Percentiles rank a stretch among this genome's conserved stretches.
Evolutionary conservation across 2,329 filamentous ascomycete genomes (phyloP).

Genomic region (Leptographium lundbergii): DNA sequence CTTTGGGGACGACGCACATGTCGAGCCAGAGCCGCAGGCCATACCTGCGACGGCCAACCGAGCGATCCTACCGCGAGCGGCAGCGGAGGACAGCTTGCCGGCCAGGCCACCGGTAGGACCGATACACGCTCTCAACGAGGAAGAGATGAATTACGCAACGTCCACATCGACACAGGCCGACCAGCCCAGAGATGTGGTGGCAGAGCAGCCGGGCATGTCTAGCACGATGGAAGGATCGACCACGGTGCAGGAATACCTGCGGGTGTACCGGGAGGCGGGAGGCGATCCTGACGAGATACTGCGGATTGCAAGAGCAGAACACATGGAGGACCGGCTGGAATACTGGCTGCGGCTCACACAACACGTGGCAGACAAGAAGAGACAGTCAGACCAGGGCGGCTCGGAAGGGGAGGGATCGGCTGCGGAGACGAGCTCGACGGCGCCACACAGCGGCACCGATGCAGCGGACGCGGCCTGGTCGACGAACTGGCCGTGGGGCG

Average conservation of each 20-base stretch:
- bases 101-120: not conserved
- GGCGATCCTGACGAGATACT: slow-evolving; percentile 47
- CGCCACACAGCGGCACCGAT: too few relatives aligned
- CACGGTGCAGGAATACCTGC: slow-evolving; percentile 32
- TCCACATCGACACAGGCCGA: too few relatives aligned
- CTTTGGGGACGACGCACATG: not conserved
- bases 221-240: slow-evolving; percentile 9
- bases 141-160: too few relatives aligned
- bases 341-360: slow-evolving; percentile 46
- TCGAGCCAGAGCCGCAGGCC: too few relatives aligned
- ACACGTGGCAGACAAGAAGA: slow-evolving; percentile 16
- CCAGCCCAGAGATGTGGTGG: too few relatives aligned
- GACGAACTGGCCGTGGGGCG: not conserved
- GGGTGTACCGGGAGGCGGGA: slow-evolving; percentile 45
- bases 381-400: not conserved
- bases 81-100: not conserved
- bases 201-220: not conserved
- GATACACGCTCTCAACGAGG: not conserved
- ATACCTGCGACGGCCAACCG: not conserved
- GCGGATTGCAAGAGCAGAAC: slow-evolving; percentile 48
- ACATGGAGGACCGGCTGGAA: slow-evolving; percentile 42
- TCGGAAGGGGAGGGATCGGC: not conserved
- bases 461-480: not conserved
- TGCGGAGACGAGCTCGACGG: not conserved
- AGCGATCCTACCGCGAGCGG: not conserved